These are phyloP conservation scores for Blepharisma stoltei DNA, from an alignment of 73 alveolate species.

Conservation along the genomic window DNA sequence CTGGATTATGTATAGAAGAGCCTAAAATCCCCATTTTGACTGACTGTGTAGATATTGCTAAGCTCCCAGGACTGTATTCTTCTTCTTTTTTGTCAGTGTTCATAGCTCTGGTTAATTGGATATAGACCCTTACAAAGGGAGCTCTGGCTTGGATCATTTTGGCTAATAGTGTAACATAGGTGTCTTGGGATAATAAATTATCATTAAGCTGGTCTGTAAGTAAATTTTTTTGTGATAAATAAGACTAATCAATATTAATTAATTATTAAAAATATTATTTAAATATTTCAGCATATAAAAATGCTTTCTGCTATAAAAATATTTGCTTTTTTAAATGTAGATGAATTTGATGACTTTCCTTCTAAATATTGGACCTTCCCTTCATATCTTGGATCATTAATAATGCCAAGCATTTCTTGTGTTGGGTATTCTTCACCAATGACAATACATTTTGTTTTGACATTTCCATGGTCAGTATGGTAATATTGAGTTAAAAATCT, in stretches of 20 bases:
- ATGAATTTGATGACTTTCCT: constrained; percentile 28
- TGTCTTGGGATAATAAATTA: constrained; percentile 3
- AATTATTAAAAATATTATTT: too few relatives aligned
- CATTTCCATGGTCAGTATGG: constrained; percentile 26
- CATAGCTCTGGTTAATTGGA: constrained; percentile 16
- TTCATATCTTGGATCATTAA: constrained; percentile 29
- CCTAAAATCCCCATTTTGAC: constrained; percentile 10
- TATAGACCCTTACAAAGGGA: not conserved
- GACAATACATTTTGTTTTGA: not conserved
- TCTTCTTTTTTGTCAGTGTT: not conserved
- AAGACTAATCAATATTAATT: too few relatives aligned
- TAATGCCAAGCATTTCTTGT: constrained; percentile 13
- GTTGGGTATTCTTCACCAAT: constrained; percentile 21
- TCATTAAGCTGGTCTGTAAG: constrained; percentile 6
- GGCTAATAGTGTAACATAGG: constrained; percentile 4
- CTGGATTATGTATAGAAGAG: constrained; percentile 20
- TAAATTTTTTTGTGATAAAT: too few relatives aligned
- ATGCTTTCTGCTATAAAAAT: constrained; percentile 17
- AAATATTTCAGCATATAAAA: too few relatives aligned
- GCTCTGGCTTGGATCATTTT: constrained; percentile 14
- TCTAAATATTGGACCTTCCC: constrained; percentile 8
- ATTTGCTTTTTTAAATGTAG: constrained; percentile 20
- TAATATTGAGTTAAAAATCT: constrained; percentile 11
- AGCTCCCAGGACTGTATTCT: not conserved
- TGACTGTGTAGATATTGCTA: not conserved